A percentile compares a stretch with the other conserved stretches of the same genome.
phyloP scores from a whole-genome alignment of 371 early-diverging fungal species.

The Syncephalastrum sp. region DNA sequence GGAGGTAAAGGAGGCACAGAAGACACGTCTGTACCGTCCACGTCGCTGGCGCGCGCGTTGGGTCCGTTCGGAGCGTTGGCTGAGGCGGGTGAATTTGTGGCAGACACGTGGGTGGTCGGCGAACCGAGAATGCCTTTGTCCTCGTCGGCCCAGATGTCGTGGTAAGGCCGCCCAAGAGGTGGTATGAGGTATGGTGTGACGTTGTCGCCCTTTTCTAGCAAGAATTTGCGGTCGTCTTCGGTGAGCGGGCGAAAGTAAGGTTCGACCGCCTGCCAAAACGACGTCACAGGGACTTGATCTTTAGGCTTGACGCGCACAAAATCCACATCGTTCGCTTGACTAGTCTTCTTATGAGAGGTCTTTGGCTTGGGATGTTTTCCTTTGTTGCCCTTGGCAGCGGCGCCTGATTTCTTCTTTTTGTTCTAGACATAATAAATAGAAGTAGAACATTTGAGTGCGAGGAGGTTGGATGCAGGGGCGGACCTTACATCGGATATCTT shows the following conservation, averaged over 20 bases:
- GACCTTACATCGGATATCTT: conserved; percentile 20
- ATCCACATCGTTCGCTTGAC: conserved; percentile 21
- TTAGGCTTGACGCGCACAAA: conserved; percentile 50
- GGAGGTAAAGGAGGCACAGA: conserved; percentile 2
- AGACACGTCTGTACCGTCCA: conserved; percentile 1
- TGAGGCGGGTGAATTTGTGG: too few relatives aligned
- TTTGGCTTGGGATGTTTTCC: conserved; percentile 12
- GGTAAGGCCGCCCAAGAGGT: conserved; percentile 74
- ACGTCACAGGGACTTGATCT: conserved; percentile 78
- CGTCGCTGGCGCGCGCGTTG: too few relatives aligned
- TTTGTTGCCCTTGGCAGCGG: conserved; percentile 9
- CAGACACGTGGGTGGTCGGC: conserved; percentile 24
- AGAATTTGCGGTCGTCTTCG: conserved; percentile 78
- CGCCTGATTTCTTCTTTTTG: conserved; percentile 10
- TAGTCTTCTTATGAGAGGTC: conserved; percentile 6
- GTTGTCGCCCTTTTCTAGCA: conserved; percentile 52
- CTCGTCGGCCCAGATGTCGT: conserved; percentile 84
- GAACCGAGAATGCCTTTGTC: conserved; percentile 43
- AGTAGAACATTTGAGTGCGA: too few relatives aligned
- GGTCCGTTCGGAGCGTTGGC: too few relatives aligned
- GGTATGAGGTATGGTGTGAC: conserved; percentile 63
- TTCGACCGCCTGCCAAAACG: conserved; percentile 81
- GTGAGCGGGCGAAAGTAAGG: conserved; percentile 81
- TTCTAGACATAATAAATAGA: neutral
- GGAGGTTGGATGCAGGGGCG: too few relatives aligned